These are phyloP conservation scores for Graphilbum ipis-grandicollis DNA, from an alignment of 2,329 filamentous ascomycete species.

Conservation along the genomic window DNA sequence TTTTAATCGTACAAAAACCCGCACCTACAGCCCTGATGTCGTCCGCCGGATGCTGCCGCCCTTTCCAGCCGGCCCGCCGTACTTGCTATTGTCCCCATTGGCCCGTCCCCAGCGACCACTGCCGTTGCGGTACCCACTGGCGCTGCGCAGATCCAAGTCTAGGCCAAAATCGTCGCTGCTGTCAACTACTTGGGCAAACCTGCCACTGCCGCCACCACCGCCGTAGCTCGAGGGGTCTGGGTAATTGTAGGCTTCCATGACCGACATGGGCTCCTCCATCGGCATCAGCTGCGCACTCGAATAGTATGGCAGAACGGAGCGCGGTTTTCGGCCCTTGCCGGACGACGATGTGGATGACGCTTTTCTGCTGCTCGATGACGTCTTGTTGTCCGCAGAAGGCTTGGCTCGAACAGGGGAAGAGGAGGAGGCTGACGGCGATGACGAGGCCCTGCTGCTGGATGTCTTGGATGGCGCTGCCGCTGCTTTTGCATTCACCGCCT, in stretches of 20 bases:
- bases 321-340: too few species aligned
- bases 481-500: constrained; percentile 1
- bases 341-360: too few species aligned
- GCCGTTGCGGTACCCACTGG: neutral
- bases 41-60: neutral
- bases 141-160: too few species aligned
- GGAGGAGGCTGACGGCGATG: too few species aligned
- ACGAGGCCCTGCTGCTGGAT: neutral
- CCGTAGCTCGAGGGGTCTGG: too few species aligned
- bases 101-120: neutral
- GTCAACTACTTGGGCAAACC: constrained; percentile 6
- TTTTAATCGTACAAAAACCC: too few species aligned
- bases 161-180: constrained; percentile 6
- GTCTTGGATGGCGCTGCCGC: neutral
- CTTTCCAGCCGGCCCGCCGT: neutral
- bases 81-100: neutral
- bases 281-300: constrained; percentile 20
- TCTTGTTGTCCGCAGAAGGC: too few species aligned
- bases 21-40: neutral
- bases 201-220: neutral
- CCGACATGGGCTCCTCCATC: constrained; percentile 19
- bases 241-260: constrained; percentile 14
- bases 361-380: constrained; percentile 1
- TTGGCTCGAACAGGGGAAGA: too few species aligned
- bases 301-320: constrained; percentile 18